These are phyloP conservation scores for Fusarium anguioides DNA, from an alignment of 2,329 filamentous ascomycete species.

Conservation along the genomic window DNA sequence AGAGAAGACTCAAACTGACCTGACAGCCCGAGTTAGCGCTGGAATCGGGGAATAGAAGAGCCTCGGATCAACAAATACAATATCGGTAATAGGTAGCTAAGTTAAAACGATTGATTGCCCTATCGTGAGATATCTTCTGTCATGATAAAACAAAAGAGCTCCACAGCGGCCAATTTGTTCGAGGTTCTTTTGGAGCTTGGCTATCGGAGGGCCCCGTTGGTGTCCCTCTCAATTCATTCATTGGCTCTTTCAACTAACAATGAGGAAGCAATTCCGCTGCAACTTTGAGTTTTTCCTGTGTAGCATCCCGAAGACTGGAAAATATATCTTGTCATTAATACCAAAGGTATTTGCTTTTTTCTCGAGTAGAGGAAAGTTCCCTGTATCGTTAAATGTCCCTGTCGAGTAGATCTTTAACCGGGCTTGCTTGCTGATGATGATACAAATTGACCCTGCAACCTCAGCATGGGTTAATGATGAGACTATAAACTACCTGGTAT, in stretches of 20 bases:
- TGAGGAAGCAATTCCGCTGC: slow-evolving; percentile 23
- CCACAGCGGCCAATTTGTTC: slow-evolving; percentile 13
- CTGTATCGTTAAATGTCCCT: neutral
- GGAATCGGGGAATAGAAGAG: slow-evolving; percentile 2
- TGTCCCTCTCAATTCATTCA: slow-evolving; percentile 12
- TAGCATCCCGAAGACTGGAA: neutral
- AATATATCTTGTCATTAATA: neutral
- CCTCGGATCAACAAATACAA: slow-evolving; percentile 17
- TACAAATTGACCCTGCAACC: neutral
- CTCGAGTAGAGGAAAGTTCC: no score
- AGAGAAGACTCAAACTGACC: slow-evolving; percentile 6
- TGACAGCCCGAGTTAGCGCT: slow-evolving; percentile 15
- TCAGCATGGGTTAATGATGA: neutral
- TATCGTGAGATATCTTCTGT: slow-evolving; percentile 19
- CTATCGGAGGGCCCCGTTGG: slow-evolving; percentile 41
- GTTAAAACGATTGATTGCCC: slow-evolving; percentile 1
- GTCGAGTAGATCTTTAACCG: neutral
- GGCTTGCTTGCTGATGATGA: neutral
- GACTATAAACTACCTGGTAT: neutral
- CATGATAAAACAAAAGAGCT: slow-evolving; percentile 13
- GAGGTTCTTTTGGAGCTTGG: slow-evolving; percentile 26
- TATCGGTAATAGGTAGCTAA: neutral
- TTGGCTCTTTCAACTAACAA: neutral
- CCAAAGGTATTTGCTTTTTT: neutral
- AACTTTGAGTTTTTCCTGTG: neutral